Percentiles rank a stretch among this genome's conserved stretches.
phyloP scores from a whole-genome alignment of 345 rosid species.

The Excoecaria agallocha region DNA sequence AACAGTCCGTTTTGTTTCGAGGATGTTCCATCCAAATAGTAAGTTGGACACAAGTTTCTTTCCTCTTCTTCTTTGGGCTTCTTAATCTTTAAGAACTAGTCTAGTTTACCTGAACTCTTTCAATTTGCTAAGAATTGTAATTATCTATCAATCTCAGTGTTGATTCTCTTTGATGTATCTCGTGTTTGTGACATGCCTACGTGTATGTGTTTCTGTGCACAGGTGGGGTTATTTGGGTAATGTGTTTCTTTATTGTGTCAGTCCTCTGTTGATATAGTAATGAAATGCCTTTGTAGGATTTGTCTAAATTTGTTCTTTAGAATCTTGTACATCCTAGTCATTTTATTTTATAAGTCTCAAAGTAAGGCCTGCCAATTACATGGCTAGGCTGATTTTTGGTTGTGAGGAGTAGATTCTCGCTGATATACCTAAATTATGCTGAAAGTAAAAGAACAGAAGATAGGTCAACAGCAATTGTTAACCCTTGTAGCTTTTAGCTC shows the following conservation, averaged over 20 bases:
- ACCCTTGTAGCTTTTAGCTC: too few species aligned
- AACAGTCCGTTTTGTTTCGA: constrained; percentile 54
- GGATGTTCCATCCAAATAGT: constrained; percentile 63
- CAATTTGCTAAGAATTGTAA: background rate
- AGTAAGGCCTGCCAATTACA: too few species aligned
- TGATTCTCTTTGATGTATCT: background rate
- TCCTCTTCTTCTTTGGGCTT: too few species aligned
- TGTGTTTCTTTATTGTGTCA: background rate
- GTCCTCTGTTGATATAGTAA: background rate
- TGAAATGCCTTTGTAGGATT: background rate
- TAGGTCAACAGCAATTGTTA: background rate
- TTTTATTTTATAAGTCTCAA: too few species aligned
- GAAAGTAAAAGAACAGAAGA: too few species aligned
- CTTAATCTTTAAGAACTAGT: background rate
- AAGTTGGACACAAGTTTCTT: constrained; percentile 21
- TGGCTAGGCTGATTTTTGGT: too few species aligned
- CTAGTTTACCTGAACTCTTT: background rate
- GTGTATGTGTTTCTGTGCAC: too few species aligned
- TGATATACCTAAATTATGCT: too few species aligned
- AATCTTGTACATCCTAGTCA: too few species aligned
- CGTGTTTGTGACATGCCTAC: background rate
- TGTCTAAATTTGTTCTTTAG: too few species aligned
- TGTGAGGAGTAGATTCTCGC: too few species aligned
- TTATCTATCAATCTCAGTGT: background rate
- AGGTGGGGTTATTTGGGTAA: background rate